A percentile compares a stretch with the other conserved stretches of the same genome.
Evolutionary conservation across 2,329 filamentous ascomycete genomes (phyloP).

Genomic region (Fusarium pseudocircinatum): DNA sequence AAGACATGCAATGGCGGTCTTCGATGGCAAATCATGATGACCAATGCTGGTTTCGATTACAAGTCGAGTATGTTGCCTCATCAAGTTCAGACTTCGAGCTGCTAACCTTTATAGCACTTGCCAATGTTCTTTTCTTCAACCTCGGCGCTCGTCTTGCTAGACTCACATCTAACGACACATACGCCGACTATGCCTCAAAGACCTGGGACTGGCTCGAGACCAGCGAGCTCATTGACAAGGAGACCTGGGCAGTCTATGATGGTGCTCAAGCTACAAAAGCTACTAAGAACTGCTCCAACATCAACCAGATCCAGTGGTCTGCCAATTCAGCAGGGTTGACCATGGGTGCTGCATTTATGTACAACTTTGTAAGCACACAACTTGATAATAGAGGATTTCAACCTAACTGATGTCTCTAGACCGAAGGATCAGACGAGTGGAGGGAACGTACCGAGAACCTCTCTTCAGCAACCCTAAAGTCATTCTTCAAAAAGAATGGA

Average conservation of each 20-base stretch:
- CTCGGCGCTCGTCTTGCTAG: slow-evolving; percentile 74
- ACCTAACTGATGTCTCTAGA: background rate
- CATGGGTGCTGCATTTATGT: slow-evolving; percentile 73
- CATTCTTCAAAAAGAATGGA: slow-evolving; percentile 60
- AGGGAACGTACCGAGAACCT: slow-evolving; percentile 63
- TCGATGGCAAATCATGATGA: slow-evolving; percentile 81
- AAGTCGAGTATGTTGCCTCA: slow-evolving; percentile 63
- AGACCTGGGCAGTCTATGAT: slow-evolving; percentile 71
- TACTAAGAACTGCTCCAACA: slow-evolving; percentile 65
- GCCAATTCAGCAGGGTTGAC: slow-evolving; percentile 71
- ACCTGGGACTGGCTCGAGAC: slow-evolving; percentile 69
- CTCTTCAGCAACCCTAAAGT: slow-evolving; percentile 55
- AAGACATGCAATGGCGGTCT: slow-evolving; percentile 57
- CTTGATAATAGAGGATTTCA: background rate
- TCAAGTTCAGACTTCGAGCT: accelerated
- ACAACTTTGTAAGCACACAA: slow-evolving; percentile 62
- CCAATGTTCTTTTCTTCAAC: slow-evolving; percentile 71
- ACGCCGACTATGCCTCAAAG: slow-evolving; percentile 68
- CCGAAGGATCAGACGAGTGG: slow-evolving; percentile 55
- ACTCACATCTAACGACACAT: slow-evolving; percentile 73
- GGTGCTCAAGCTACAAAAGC: slow-evolving; percentile 64
- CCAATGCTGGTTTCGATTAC: slow-evolving; percentile 81
- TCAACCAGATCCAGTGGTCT: slow-evolving; percentile 71
- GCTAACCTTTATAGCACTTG: slow-evolving; percentile 53
- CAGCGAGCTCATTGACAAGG: slow-evolving; percentile 66